Percentiles rank a stretch among this genome's conserved stretches.
phyloP scores from a whole-genome alignment of 495 filamentous ascomycete genomes.

The Physcia stellaris region DNA sequence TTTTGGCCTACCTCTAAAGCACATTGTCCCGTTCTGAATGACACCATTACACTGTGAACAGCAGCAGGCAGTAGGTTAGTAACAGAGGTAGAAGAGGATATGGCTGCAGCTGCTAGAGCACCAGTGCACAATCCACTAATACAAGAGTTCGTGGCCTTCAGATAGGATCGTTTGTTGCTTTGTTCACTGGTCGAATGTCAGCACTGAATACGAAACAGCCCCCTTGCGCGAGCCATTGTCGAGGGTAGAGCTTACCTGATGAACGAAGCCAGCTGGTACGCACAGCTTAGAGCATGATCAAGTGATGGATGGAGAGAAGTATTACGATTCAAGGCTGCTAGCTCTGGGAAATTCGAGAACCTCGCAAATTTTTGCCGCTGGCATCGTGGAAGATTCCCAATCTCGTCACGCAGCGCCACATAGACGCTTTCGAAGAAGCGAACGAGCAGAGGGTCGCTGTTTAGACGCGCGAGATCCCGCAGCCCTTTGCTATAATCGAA shows the following conservation, averaged over 20 bases:
- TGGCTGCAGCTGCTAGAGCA: slow-evolving; percentile 52
- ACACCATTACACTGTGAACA: slow-evolving; percentile 52
- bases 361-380: slow-evolving; percentile 49
- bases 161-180: slow-evolving; percentile 1
- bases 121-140: slow-evolving; percentile 57
- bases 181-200: neutral
- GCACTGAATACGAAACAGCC: neutral
- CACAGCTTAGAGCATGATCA: slow-evolving; percentile 53
- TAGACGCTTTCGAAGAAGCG: slow-evolving; percentile 51
- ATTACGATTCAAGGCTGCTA: slow-evolving; percentile 43
- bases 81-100: slow-evolving; percentile 51
- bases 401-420: slow-evolving; percentile 47
- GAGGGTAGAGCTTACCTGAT: slow-evolving; percentile 44
- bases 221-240: too few relatives aligned
- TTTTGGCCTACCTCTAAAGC: slow-evolving; percentile 19
- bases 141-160: neutral
- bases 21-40: slow-evolving; percentile 51
- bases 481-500: slow-evolving; percentile 55
- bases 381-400: slow-evolving; percentile 42
- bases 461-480: slow-evolving; percentile 39
- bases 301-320: slow-evolving; percentile 44
- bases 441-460: slow-evolving; percentile 47
- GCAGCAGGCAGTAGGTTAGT: slow-evolving; percentile 50
- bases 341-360: slow-evolving; percentile 53
- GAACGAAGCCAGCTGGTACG: slow-evolving; percentile 61